Evolutionary conservation across 805 yeast genomes (phyloP), one percentile per base, ranked within the genome.

Genomic region (Schizosaccharomyces osmophilus): DNA sequence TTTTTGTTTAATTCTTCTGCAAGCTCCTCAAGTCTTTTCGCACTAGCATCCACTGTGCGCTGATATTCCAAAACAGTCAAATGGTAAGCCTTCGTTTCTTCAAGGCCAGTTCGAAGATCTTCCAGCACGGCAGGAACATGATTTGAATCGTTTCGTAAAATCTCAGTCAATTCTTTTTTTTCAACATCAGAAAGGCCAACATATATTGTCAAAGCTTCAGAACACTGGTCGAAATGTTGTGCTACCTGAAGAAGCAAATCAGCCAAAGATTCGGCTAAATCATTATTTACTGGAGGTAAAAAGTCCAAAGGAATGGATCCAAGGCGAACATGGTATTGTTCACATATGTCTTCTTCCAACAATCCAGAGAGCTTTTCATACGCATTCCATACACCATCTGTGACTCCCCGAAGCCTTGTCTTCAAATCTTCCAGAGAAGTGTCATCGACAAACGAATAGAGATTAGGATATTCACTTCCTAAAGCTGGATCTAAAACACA

Each of bases 181-280:
- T 19, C 61, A n/a, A 19, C 54, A 22, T 41, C 51, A 42, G 41
- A 43, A n/a, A 59, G 31, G 1, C 22, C 19, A 15, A 17, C 5
- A n/a, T 29, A 43, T 1, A 43, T 43, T 11, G 41, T 42, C 17
- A 59, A 17, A 13, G 61, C 61, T 13, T 39, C n/a, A 2, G 55
- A 22, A 29, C 61, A 59, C 19, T 59, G 61, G 9, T 45, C 61
- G 54, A 39, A 59, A 43, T 59, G 61, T 42, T 43, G 51, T 6
- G 61, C 61, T n/a, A 59, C 51, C 13, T 43, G 54, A n/a, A 45
- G 22, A 17, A 59, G 61, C 54, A 59, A 43, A 24, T 59, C 61
- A 19, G 61, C 61, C n/a, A 59, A 13, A 17, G n/a, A 9, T 19
- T 59, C 55, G 24, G 61, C 61, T 24, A 29, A 22, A 19, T 22